Conservation (phyloP, 2,329 filamentous ascomycete species). For the Trichoderma simmonsii region DNA sequence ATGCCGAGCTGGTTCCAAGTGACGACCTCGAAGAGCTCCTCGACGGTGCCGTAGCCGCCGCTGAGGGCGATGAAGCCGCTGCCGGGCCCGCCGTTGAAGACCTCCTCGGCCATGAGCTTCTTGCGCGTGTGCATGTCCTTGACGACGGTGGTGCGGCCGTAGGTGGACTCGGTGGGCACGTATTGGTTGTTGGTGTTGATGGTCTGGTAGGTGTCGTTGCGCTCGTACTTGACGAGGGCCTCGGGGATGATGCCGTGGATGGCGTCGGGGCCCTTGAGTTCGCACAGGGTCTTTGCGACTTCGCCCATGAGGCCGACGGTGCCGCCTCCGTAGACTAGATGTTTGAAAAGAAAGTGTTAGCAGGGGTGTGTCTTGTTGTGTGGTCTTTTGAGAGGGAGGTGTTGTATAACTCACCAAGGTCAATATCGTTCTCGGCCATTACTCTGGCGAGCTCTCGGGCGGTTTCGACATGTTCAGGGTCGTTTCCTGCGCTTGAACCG, state of each 20-base stretch:
- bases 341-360: not conserved
- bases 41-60: slow-evolving; percentile 91
- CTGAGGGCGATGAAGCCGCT: slow-evolving; percentile 85
- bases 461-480: slow-evolving; percentile 71
- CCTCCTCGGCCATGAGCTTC: slow-evolving; percentile 85
- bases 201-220: slow-evolving; percentile 54
- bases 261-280: slow-evolving; percentile 71
- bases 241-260: slow-evolving; percentile 95
- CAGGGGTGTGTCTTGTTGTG: not conserved
- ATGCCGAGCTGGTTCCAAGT: slow-evolving; percentile 98
- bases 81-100: slow-evolving; percentile 75
- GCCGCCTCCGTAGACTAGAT: slow-evolving; percentile 83
- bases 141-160: slow-evolving; percentile 83
- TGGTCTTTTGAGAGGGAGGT: not conserved
- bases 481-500: slow-evolving; percentile 72
- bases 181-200: slow-evolving; percentile 48
- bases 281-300: slow-evolving; percentile 79
- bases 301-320: slow-evolving; percentile 96
- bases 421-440: slow-evolving; percentile 74
- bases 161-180: slow-evolving; percentile 62
- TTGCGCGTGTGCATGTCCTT: slow-evolving; percentile 96
- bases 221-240: slow-evolving; percentile 77
- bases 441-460: slow-evolving; percentile 70
- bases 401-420: slow-evolving; percentile 53
- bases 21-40: slow-evolving; percentile 87